These are phyloP conservation scores for Globisporangium irregulare DNA, from an alignment of 352 stramenopile species.

Conservation along the genomic window DNA sequence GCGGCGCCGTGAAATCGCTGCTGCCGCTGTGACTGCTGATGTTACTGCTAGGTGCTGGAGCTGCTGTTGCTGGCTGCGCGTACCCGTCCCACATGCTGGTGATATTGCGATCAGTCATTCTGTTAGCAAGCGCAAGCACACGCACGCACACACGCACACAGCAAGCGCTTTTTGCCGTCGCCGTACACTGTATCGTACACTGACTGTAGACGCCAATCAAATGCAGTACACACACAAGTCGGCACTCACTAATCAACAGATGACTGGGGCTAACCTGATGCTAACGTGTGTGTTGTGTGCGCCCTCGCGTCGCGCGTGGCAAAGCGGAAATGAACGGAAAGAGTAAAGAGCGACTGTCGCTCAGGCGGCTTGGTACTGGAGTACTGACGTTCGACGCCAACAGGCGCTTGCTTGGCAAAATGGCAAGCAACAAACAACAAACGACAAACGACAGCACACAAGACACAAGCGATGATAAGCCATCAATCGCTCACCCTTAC, in stretches of 20 bases:
- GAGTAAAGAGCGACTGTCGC: constrained; percentile 4
- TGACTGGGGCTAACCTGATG: not conserved
- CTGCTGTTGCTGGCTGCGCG: not conserved
- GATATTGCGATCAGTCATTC: not conserved
- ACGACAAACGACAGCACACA: too few species aligned
- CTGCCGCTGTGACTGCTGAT: not conserved
- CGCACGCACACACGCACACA: too few species aligned
- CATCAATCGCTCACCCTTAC: too few species aligned
- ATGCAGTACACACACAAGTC: not conserved
- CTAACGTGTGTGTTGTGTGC: too few species aligned
- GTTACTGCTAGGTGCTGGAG: not conserved
- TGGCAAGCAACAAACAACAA: too few species aligned
- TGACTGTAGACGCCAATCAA: not conserved
- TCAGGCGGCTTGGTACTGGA: not conserved
- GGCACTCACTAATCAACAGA: not conserved
- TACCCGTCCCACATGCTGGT: not conserved
- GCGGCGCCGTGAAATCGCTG: not conserved
- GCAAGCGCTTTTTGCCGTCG: too few species aligned
- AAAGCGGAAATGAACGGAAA: not conserved
- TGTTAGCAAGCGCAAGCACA: not conserved
- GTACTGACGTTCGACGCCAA: too few species aligned
- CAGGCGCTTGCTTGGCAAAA: too few species aligned
- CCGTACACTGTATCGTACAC: not conserved
- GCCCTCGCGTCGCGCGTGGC: not conserved
- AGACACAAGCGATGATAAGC: too few species aligned